These are phyloP conservation scores for Penicillium nucicola DNA, from an alignment of 495 filamentous ascomycete species.

Conservation along the genomic window DNA sequence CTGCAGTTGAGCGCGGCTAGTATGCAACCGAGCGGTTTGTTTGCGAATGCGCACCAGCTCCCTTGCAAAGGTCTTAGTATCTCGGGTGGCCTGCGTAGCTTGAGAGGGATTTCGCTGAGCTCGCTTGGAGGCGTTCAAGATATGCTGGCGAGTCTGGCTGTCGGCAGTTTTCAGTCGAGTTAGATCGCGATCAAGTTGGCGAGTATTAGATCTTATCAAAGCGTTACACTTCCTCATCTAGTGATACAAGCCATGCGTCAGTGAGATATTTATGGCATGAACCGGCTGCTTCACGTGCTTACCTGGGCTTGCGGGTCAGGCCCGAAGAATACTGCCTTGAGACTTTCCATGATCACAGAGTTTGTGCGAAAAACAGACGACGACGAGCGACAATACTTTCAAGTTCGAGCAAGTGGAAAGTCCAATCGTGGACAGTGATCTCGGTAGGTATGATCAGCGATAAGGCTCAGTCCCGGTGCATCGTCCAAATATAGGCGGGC, in stretches of 20 bases:
- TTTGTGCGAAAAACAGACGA: neutral
- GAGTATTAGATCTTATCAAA: slow-evolving; percentile 85
- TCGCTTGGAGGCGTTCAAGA: slow-evolving; percentile 73
- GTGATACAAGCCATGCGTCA: neutral
- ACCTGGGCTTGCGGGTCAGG: slow-evolving; percentile 92
- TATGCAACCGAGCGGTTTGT: slow-evolving; percentile 68
- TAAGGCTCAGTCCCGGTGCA: slow-evolving; percentile 7
- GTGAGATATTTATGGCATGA: neutral
- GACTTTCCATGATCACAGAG: slow-evolving; percentile 67
- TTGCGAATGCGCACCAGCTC: slow-evolving; percentile 83
- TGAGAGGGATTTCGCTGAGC: slow-evolving; percentile 73
- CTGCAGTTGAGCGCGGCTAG: slow-evolving; percentile 86
- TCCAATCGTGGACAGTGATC: neutral
- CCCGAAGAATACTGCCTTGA: slow-evolving; percentile 85
- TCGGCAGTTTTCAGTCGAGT: slow-evolving; percentile 69
- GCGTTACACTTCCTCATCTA: slow-evolving; percentile 95
- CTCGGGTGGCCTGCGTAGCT: slow-evolving; percentile 68
- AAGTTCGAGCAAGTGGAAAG: neutral
- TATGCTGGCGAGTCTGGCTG: slow-evolving; percentile 79
- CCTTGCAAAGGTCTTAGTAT: slow-evolving; percentile 81
- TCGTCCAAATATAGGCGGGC: slow-evolving; percentile 6
- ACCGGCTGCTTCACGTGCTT: slow-evolving; percentile 8
- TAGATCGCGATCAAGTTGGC: slow-evolving; percentile 95
- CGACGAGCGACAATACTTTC: neutral
- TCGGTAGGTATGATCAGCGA: neutral